Evolutionary conservation across 192 early-diverging fungal species (phyloP).

Genomic region (Rhizoclosmatium globosum): DNA sequence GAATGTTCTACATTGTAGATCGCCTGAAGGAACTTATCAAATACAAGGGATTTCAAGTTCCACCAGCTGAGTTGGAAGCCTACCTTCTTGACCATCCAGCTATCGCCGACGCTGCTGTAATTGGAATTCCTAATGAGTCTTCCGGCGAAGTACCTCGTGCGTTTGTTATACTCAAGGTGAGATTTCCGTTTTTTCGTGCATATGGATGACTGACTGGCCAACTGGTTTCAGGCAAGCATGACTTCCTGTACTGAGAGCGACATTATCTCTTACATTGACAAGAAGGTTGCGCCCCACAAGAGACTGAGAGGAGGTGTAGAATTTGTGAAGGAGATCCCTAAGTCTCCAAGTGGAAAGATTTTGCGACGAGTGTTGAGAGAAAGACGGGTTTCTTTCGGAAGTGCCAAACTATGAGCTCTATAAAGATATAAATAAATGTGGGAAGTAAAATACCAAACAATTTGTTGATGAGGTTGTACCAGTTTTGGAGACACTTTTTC

Average conservation of each 20-base stretch:
- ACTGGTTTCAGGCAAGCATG: constrained; percentile 24
- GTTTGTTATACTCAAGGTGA: constrained; percentile 71
- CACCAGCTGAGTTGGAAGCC: constrained; percentile 88
- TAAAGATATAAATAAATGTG: background rate
- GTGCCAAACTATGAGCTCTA: background rate
- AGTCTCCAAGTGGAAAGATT: constrained; percentile 85
- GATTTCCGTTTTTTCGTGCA: background rate
- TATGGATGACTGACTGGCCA: background rate
- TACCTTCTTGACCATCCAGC: constrained; percentile 73
- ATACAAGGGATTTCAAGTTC: constrained; percentile 87
- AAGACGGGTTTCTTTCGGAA: background rate
- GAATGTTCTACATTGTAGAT: constrained; percentile 70
- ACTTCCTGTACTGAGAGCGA: constrained; percentile 49
- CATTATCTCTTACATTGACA: constrained; percentile 66
- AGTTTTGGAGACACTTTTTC: too few relatives aligned
- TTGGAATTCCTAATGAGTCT: constrained; percentile 42
- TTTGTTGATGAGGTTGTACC: too few relatives aligned
- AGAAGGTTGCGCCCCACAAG: constrained; percentile 77
- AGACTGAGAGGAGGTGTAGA: constrained; percentile 78
- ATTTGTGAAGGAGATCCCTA: constrained; percentile 77
- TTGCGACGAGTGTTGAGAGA: constrained; percentile 76
- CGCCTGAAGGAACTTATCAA: constrained; percentile 94
- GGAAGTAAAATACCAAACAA: background rate
- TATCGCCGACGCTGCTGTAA: constrained; percentile 65
- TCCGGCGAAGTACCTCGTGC: constrained; percentile 79